Evolutionary conservation across 2,329 filamentous ascomycete genomes (phyloP).

Genomic region (Claviceps sp.): DNA sequence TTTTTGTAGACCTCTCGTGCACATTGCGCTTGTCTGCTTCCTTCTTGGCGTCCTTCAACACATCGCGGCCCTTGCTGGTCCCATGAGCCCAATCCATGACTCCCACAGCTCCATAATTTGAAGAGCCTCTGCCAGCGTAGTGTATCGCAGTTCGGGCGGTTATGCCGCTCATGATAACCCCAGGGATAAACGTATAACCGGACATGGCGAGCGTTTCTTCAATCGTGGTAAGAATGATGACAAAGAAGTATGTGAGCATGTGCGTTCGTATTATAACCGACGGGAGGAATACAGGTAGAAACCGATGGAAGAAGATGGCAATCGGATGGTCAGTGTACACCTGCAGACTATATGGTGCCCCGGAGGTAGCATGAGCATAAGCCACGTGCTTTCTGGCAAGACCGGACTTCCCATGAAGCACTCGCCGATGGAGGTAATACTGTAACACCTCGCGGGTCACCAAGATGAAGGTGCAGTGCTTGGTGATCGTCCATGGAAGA

Average conservation of each 20-base stretch:
- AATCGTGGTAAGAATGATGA: slow-evolving; percentile 47
- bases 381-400: slow-evolving; percentile 28
- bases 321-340: slow-evolving; percentile 57
- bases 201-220: slow-evolving; percentile 56
- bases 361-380: slow-evolving; percentile 38
- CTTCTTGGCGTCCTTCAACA: slow-evolving; percentile 39
- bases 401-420: slow-evolving; percentile 43
- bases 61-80: slow-evolving; percentile 37
- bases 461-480: slow-evolving; percentile 32
- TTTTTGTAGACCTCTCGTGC: slow-evolving; percentile 25
- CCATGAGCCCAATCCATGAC: slow-evolving; percentile 48
- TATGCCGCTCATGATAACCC: slow-evolving; percentile 39
- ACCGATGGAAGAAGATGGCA: slow-evolving; percentile 47
- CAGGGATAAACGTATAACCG: slow-evolving; percentile 49
- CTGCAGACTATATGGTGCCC: slow-evolving; percentile 47
- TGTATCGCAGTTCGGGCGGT: slow-evolving; percentile 25
- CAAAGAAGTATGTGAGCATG: slow-evolving; percentile 57
- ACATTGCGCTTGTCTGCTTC: slow-evolving; percentile 45
- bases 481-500: slow-evolving; percentile 38
- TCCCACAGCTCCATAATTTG: slow-evolving; percentile 50
- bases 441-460: slow-evolving; percentile 43
- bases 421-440: slow-evolving; percentile 61
- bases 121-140: slow-evolving; percentile 37
- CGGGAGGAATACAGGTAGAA: slow-evolving; percentile 53
- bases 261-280: slow-evolving; percentile 54